phyloP scores from a whole-genome alignment of 2,329 filamentous ascomycete genomes.

The Penicillium sp. region DNA sequence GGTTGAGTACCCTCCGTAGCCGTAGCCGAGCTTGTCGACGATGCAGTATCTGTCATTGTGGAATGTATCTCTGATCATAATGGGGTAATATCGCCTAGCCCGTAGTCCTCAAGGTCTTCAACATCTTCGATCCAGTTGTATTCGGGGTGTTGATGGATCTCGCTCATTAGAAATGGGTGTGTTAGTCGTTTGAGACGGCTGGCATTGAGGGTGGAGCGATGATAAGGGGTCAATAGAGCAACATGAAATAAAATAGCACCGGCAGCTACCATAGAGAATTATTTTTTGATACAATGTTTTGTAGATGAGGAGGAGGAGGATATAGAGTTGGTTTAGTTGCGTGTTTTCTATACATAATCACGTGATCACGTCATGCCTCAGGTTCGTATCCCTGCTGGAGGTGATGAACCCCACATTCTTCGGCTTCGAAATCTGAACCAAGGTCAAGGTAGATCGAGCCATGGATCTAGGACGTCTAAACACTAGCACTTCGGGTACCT shows the following conservation, averaged over 20 bases:
- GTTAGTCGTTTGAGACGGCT: not conserved
- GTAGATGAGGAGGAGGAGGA: not conserved
- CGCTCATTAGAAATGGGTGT: too few relatives aligned
- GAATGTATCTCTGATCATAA: too few relatives aligned
- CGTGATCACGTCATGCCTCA: not conserved
- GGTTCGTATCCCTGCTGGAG: not conserved
- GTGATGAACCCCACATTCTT: constrained; percentile 10
- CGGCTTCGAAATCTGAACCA: constrained; percentile 13
- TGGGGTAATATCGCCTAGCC: too few relatives aligned
- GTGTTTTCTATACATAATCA: not conserved
- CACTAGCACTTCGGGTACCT: not conserved
- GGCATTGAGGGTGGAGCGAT: too few relatives aligned
- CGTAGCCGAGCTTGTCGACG: too few relatives aligned
- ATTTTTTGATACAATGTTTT: not conserved
- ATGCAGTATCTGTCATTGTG: too few relatives aligned
- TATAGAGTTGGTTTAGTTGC: not conserved
- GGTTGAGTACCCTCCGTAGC: too few relatives aligned
- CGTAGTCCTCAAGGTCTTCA: too few relatives aligned
- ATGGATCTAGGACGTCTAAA: constrained; percentile 1
- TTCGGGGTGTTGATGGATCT: too few relatives aligned
- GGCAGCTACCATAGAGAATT: not conserved
- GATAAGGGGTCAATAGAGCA: too few relatives aligned
- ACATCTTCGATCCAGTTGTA: too few relatives aligned
- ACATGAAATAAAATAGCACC: not conserved
- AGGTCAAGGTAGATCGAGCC: constrained; percentile 5